These are phyloP conservation scores for Pseudopyrenochaeta lycopersici DNA, from an alignment of 2,329 filamentous ascomycete species.

Conservation along the genomic window DNA sequence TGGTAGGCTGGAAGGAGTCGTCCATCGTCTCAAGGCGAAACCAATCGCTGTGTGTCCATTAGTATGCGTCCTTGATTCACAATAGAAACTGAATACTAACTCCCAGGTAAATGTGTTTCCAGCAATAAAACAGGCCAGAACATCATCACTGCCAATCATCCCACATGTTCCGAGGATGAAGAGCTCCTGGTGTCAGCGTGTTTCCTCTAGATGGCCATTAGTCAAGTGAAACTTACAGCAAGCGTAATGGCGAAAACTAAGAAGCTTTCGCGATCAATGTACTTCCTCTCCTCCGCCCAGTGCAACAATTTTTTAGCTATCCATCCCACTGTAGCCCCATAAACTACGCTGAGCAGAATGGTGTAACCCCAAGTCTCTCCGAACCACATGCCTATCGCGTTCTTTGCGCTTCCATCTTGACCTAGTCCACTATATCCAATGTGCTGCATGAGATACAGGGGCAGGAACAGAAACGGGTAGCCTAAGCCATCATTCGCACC, in stretches of 20 bases:
- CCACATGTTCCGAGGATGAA: slow-evolving; percentile 90
- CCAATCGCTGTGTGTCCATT: slow-evolving; percentile 69
- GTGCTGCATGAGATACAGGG: slow-evolving; percentile 84
- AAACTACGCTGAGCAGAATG: slow-evolving; percentile 79
- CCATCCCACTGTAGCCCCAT: slow-evolving; percentile 82
- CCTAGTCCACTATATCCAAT: slow-evolving; percentile 65
- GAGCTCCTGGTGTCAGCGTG: slow-evolving; percentile 56
- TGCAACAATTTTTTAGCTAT: slow-evolving; percentile 82
- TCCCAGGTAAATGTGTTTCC: slow-evolving; percentile 93
- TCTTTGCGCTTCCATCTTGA: slow-evolving; percentile 61
- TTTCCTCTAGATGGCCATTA: neutral
- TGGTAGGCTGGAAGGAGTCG: slow-evolving; percentile 91
- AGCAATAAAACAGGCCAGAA: slow-evolving; percentile 90
- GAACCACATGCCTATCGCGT: slow-evolving; percentile 83
- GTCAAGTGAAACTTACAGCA: slow-evolving; percentile 72
- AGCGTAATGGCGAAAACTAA: slow-evolving; percentile 86
- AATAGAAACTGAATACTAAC: slow-evolving; percentile 47
- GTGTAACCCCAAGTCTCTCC: slow-evolving; percentile 86
- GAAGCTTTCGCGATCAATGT: slow-evolving; percentile 88
- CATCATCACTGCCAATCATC: slow-evolving; percentile 86
- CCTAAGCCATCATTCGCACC: slow-evolving; percentile 90
- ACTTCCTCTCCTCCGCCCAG: slow-evolving; percentile 82
- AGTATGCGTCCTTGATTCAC: neutral
- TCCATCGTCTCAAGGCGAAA: slow-evolving; percentile 91
- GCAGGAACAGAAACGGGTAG: slow-evolving; percentile 88